Evolutionary conservation across 768 basidiomycete species (phyloP).

Genomic region (Leccinum subgranulosum): DNA sequence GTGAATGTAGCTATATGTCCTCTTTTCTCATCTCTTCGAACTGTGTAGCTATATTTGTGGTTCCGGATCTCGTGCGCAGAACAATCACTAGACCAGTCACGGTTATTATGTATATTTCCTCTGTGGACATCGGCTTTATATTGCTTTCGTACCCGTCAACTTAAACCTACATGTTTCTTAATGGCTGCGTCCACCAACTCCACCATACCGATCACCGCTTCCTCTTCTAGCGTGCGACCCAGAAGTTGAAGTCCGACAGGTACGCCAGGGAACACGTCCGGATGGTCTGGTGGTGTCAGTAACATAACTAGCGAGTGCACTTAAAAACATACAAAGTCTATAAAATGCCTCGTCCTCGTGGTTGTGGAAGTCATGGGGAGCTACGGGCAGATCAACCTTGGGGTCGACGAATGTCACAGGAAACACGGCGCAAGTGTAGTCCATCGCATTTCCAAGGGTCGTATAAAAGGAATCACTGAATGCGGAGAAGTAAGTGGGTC

Average conservation of each 20-base stretch:
- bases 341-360: constrained; percentile 43
- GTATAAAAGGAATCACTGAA: constrained; percentile 43
- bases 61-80: neutral
- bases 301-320: neutral
- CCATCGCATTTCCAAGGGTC: constrained; percentile 43
- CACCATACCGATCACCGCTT: constrained; percentile 49
- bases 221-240: constrained; percentile 48
- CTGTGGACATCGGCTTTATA: neutral
- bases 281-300: constrained; percentile 35
- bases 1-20: neutral
- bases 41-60: neutral
- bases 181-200: constrained; percentile 42
- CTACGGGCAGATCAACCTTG: constrained; percentile 33
- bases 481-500: constrained; percentile 7
- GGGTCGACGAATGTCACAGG: constrained; percentile 49
- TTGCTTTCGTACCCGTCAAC: neutral
- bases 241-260: constrained; percentile 49
- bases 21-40: neutral
- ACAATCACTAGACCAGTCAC: neutral
- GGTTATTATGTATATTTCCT: neutral
- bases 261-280: constrained; percentile 42
- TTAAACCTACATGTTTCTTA: constrained; percentile 14
- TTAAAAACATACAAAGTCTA: constrained; percentile 39
- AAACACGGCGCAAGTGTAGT: constrained; percentile 43
- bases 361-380: constrained; percentile 39